Evolutionary conservation across 2,329 filamentous ascomycete genomes (phyloP), one percentile per base, ranked within the genome.

Genomic region (Fusarium gaditjirri): DNA sequence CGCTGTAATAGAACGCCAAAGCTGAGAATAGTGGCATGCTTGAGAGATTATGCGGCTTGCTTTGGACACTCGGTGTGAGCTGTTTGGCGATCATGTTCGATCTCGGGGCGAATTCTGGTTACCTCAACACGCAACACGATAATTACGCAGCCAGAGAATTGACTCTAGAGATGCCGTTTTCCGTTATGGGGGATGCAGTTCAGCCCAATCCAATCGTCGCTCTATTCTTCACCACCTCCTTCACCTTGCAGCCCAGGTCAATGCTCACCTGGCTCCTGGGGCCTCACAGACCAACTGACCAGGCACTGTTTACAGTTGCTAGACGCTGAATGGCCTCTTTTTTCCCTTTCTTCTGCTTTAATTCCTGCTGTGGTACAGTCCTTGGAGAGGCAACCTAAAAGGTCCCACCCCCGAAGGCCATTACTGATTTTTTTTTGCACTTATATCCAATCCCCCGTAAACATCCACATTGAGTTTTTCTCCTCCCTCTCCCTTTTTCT

Each of bases 361-460:
- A n/a, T 42, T 47, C 46, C 35, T 55, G 36, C 35, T 56, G 27
- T 63, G 36, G 57, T 62, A 44, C 54, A 36, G 50, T 71, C 50
- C 67, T 44, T 67, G 42, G 43, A 56, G 38, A 44, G 50, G 27
- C 38, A 53, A 42, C 35, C 36, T 42, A 50, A 50, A 38, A 50
- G 63, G 69, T 72, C 47, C 69, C 69, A 72, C 69, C 64, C 61
- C 64, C 68, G 43, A 72, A 44, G 42, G n/a, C 35, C 41, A 16
- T 36, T 52, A 14, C 35, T 58, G 60, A 64, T 55, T 42, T 55
- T 42, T 58, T 61, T 75, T 67, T 65, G 59, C 70, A 76, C 74
- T 76, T 76, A 76, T 72, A 74, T 71, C 43, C 59, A 69, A 74
- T 63, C 61, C 71, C 73, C 73, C 73, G 59, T 73, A 70, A 54